phyloP scores from a whole-genome alignment of 176 grass and related monocot genomes.

The Zoysia japonica region DNA sequence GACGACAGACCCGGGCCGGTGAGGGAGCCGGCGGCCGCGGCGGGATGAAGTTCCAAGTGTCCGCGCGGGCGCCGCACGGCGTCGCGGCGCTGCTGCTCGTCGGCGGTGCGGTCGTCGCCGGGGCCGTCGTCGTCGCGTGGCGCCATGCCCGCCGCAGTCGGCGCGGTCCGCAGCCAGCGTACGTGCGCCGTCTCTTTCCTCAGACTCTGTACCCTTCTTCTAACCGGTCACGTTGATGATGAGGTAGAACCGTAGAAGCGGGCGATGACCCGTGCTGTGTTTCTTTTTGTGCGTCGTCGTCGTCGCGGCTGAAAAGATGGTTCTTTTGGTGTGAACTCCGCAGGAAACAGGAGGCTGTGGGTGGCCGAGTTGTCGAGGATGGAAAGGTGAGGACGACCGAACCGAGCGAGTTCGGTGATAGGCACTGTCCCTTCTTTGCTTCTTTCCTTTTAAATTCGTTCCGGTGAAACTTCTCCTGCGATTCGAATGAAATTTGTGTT shows the following conservation, averaged over 20 bases:
- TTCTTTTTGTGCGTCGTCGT: background rate
- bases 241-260: background rate
- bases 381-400: constrained; percentile 33
- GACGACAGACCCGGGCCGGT: background rate
- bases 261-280: background rate
- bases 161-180: background rate
- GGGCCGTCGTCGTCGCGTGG: constrained; percentile 45
- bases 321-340: background rate
- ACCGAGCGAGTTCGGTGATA: background rate
- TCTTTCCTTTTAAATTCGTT: background rate
- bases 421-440: background rate
- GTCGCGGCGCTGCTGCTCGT: constrained; percentile 44
- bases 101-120: constrained; percentile 44
- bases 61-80: constrained; percentile 40
- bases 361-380: constrained; percentile 28
- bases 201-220: too few relatives aligned
- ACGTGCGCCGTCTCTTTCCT: background rate
- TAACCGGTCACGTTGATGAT: background rate
- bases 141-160: background rate
- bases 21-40: background rate
- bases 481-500: background rate
- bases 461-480: background rate
- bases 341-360: constrained; percentile 22
- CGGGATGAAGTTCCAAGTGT: constrained; percentile 44
- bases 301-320: constrained; percentile 11